Evolutionary conservation across 257 asterid genomes (phyloP), one percentile per base, ranked within the genome.

Genomic region (Rhazya stricta): DNA sequence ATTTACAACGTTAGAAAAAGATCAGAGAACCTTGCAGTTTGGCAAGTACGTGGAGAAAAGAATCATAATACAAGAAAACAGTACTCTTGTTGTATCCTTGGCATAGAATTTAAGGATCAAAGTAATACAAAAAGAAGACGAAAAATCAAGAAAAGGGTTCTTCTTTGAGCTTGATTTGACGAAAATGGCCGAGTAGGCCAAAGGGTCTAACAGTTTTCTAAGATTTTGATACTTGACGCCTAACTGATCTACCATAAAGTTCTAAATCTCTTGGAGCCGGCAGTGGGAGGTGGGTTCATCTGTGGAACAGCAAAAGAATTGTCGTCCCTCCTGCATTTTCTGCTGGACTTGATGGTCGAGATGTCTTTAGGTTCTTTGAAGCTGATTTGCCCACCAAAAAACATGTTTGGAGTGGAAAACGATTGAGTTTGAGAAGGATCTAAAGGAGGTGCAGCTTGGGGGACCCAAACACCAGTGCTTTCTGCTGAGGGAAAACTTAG

Each of bases 231-330:
- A 30, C 51, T 30, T 69, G 74, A 69, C 48, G 25, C 29, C 41
- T 9, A 69, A 42, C 29, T 23, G 30, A 21, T 66, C 84, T 80
- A 76, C 78, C 80, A 76, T 13, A 72, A 57, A 56, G 72, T 67
- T 73, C 66, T 72, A 23, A 39, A 48, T 65, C 84, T 80, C 75
- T 80, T 80, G 68, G 68, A 56, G 39, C 50, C 68, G 68, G 82
- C 82, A 77, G 56, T 54, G 12, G 89, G 79, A 78, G 84, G 53
- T 61, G 92, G 90, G 66, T 75, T 82, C 46, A 89, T 93, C 83
- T 91, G 96, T 72, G 98, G 98, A 77, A 93, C 98, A 27, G 95
- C 85, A 79, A 82, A 87, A 61, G 85, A 86, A 66, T 88, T 84
- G 68, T 89, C 96, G 51, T 87, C 90, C 5, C 68, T 82, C 86